Conservation (phyloP, 352 stramenopile species). For the Hyaloperonospora arabidopsidis region DNA sequence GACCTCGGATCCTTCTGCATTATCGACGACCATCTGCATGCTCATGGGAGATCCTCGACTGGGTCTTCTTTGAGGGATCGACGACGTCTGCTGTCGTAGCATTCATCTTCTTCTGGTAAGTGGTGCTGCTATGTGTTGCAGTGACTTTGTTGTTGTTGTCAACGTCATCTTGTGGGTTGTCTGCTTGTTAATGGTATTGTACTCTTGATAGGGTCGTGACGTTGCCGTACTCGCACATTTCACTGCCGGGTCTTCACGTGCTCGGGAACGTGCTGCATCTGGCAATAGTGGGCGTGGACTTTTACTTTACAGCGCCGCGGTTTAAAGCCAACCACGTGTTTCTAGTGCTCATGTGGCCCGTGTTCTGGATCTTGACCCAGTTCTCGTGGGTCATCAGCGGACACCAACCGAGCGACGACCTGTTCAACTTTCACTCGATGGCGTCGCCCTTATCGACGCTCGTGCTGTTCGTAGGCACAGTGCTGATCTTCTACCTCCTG, state of each 20-base stretch:
- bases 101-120: constrained; percentile 51
- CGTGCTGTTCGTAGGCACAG: constrained; percentile 31
- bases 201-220: constrained; percentile 32
- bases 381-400: constrained; percentile 47
- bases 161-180: not conserved
- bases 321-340: constrained; percentile 61
- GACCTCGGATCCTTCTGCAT: constrained; percentile 48
- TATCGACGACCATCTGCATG: constrained; percentile 39
- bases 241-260: constrained; percentile 24
- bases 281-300: constrained; percentile 41
- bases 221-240: constrained; percentile 30
- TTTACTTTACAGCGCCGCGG: constrained; percentile 51
- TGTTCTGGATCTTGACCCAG: constrained; percentile 47
- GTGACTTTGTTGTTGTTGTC: not conserved
- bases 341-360: constrained; percentile 47
- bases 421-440: constrained; percentile 52
- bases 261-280: constrained; percentile 38
- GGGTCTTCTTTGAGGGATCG: constrained; percentile 57
- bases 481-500: constrained; percentile 37
- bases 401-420: constrained; percentile 45
- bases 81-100: constrained; percentile 35
- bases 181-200: constrained; percentile 1
- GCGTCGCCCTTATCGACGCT: constrained; percentile 31
- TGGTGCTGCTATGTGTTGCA: constrained; percentile 1
- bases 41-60: constrained; percentile 62